phyloP scores from a whole-genome alignment of 257 asterid species.

The Linaria vulgaris region DNA sequence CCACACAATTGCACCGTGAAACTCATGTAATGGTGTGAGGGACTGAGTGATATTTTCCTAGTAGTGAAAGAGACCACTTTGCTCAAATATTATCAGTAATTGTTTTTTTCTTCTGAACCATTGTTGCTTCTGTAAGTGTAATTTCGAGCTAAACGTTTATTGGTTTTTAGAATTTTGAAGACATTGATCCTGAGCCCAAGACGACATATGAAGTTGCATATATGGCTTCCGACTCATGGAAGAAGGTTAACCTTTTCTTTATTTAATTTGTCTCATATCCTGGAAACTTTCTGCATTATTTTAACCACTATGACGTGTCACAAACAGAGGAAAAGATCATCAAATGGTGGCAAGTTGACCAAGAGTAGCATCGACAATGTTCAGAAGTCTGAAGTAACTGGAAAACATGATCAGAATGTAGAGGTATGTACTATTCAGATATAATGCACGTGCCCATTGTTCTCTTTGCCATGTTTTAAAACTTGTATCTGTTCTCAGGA shows the following conservation, averaged over 20 bases:
- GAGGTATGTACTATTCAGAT: constrained; percentile 48
- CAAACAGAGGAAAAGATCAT: constrained; percentile 43
- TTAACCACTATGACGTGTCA: constrained; percentile 21
- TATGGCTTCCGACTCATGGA: constrained; percentile 66
- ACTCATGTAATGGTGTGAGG: background rate
- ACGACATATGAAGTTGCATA: constrained; percentile 66
- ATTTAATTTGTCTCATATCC: constrained; percentile 5
- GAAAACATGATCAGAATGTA: constrained; percentile 28
- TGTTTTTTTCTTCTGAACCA: background rate
- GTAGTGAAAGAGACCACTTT: background rate
- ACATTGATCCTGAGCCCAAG: constrained; percentile 57
- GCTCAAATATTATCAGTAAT: background rate
- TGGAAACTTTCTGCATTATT: background rate
- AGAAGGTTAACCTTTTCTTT: constrained; percentile 46
- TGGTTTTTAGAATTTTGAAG: constrained; percentile 56
- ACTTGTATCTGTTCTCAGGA: constrained; percentile 33
- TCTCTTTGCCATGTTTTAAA: background rate
- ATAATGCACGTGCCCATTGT: constrained; percentile 9
- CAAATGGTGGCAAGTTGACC: constrained; percentile 36
- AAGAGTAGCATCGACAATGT: constrained; percentile 27
- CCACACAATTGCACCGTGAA: background rate
- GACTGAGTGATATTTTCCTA: background rate
- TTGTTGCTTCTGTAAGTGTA: background rate
- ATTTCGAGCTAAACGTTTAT: constrained; percentile 13
- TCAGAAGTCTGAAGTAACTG: constrained; percentile 29